Evolutionary conservation across 2,329 filamentous ascomycete genomes (phyloP).

Genomic region (Hypoxylon sp.): DNA sequence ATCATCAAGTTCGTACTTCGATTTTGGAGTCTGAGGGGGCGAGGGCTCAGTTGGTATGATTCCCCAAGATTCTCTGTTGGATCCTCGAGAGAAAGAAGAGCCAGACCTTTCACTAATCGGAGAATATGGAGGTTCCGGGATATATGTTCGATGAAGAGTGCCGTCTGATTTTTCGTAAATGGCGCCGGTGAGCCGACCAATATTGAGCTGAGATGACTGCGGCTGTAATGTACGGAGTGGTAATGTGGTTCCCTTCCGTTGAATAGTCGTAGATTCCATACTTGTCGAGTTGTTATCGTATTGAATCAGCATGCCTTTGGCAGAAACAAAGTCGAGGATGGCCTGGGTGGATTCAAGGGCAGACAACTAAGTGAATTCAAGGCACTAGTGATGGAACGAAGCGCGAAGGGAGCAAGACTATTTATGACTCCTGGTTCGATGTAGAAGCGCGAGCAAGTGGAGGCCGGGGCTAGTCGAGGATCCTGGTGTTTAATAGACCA

Average conservation of each 20-base stretch:
- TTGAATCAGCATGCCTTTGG: constrained; percentile 29
- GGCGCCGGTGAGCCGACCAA: constrained; percentile 16
- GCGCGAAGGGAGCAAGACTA: constrained; percentile 40
- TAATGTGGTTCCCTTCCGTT: constrained; percentile 9
- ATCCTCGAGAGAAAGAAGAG: constrained; percentile 44
- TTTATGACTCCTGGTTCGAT: constrained; percentile 45
- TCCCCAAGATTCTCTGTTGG: constrained; percentile 33
- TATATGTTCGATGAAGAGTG: neutral
- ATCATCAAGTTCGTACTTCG: constrained; percentile 41
- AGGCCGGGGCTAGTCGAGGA: constrained; percentile 34
- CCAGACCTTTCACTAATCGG: constrained; percentile 41
- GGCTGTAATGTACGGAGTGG: constrained; percentile 26
- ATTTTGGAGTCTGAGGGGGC: constrained; percentile 40
- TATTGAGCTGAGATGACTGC: constrained; percentile 26
- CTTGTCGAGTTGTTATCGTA: constrained; percentile 33
- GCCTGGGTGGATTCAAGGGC: constrained; percentile 26
- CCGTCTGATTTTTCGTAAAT: constrained; percentile 13
- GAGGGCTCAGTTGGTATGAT: constrained; percentile 37
- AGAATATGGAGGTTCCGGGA: constrained; percentile 35
- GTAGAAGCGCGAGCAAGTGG: constrained; percentile 39
- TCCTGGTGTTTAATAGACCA: constrained; percentile 50
- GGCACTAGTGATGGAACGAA: constrained; percentile 35
- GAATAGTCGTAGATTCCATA: constrained; percentile 37
- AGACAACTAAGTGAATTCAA: constrained; percentile 19
- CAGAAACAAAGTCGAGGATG: constrained; percentile 5